A percentile compares a stretch with the other conserved stretches of the same genome.
These are phyloP conservation scores for Sarcocystis neurona DNA, from an alignment of 169 alveolate species.

Conservation along the genomic window DNA sequence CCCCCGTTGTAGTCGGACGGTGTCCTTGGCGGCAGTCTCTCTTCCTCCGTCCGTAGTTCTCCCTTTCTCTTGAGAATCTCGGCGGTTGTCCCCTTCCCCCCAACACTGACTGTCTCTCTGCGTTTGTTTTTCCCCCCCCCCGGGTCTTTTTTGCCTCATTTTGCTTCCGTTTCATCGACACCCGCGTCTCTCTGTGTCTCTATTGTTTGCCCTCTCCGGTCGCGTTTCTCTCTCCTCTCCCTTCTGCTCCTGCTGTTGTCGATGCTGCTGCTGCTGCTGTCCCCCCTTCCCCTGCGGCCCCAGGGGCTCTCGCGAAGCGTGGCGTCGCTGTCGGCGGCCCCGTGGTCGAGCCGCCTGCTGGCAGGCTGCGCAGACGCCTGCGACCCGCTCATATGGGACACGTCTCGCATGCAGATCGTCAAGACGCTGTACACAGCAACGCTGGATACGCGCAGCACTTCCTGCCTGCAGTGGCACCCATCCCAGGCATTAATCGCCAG, in stretches of 20 bases:
- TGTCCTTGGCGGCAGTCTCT: neutral
- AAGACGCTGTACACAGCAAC: constrained; percentile 72
- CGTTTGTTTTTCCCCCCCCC: neutral
- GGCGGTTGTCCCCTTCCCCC: too few species aligned
- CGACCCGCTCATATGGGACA: constrained; percentile 81
- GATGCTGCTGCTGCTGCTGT: neutral
- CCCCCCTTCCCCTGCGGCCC: neutral
- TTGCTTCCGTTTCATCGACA: neutral
- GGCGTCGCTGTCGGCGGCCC: constrained; percentile 75
- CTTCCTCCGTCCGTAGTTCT: neutral
- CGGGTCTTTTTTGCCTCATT: neutral
- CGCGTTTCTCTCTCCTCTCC: neutral
- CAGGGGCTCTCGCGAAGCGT: constrained; percentile 73
- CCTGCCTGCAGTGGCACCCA: constrained; percentile 88
- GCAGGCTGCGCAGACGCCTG: constrained; percentile 80
- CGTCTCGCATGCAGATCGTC: constrained; percentile 47
- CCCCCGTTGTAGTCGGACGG: too few species aligned
- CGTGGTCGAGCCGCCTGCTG: constrained; percentile 71
- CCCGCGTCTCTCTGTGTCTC: neutral
- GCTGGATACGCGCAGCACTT: constrained; percentile 75
- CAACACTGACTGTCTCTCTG: neutral
- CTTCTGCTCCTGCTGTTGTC: neutral
- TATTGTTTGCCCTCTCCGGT: neutral
- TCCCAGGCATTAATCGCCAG: constrained; percentile 80
- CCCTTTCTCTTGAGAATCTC: neutral